phyloP scores from a whole-genome alignment of 2,329 filamentous ascomycete species.

The Aspergillus sp. region DNA sequence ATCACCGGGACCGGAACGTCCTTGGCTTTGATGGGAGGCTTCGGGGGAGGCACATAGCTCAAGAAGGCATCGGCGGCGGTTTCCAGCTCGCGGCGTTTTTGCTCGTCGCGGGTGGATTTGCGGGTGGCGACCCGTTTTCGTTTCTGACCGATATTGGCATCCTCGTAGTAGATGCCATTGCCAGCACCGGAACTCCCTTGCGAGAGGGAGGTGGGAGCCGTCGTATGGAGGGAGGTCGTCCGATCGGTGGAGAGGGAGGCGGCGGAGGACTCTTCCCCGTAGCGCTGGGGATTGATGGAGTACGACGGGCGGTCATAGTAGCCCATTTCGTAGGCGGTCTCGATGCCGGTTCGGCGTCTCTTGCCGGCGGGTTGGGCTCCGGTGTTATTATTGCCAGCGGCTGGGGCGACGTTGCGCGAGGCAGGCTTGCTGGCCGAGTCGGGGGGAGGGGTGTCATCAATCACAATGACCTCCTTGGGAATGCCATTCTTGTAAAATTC shows the following conservation, averaged over 20 bases:
- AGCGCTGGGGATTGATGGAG: slow-evolving; percentile 71
- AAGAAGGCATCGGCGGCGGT: slow-evolving; percentile 67
- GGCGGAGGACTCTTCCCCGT: slow-evolving; percentile 62
- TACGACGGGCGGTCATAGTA: slow-evolving; percentile 70
- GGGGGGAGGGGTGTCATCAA: slow-evolving; percentile 63
- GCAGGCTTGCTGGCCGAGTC: slow-evolving; percentile 25
- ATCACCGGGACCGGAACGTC: slow-evolving; percentile 66
- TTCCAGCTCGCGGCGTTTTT: slow-evolving; percentile 73
- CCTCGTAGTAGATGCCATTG: slow-evolving; percentile 63
- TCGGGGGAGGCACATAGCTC: slow-evolving; percentile 81
- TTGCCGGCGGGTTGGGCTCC: slow-evolving; percentile 55
- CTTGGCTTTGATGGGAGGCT: slow-evolving; percentile 85
- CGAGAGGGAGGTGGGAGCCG: slow-evolving; percentile 82
- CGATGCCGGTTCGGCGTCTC: slow-evolving; percentile 66
- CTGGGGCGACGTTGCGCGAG: slow-evolving; percentile 22
- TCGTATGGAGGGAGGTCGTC: slow-evolving; percentile 80
- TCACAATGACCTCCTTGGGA: slow-evolving; percentile 82
- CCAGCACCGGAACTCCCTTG: slow-evolving; percentile 50
- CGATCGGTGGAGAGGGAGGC: slow-evolving; percentile 79
- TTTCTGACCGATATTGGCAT: slow-evolving; percentile 75
- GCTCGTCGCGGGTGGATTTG: slow-evolving; percentile 77
- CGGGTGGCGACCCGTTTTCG: slow-evolving; percentile 75
- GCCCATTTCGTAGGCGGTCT: slow-evolving; percentile 64
- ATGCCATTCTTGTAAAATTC: slow-evolving; percentile 80
- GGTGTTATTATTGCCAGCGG: slow-evolving; percentile 21